Base-by-base conservation (phyloP, 2,329 filamentous ascomycete species). In the Davidsoniella eucalypti region DNA sequence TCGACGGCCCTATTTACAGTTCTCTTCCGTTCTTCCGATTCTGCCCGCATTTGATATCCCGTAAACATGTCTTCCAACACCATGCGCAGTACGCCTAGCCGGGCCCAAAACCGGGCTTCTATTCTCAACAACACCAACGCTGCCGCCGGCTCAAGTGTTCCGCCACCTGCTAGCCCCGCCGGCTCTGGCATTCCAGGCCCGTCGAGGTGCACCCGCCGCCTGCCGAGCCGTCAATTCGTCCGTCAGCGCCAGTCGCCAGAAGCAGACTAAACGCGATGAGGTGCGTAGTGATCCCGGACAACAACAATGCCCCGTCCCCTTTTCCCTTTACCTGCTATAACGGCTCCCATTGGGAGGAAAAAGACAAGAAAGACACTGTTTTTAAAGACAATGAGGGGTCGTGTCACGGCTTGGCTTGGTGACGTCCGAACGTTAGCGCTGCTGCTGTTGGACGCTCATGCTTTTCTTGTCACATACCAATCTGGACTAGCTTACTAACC, bases 181-280 rank as follows among this genome's bases (percentile, higher is more conserved):
- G 59, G 69, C 53, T 87, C 83, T 46, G 72, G 68, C 61, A 87
- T 87, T 61, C 83, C 58, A 75, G 84, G 59, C 84, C 84, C 43
- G 77, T 84, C 47, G 70, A 78, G 55, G 84, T 87, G 53, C 69
- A 72, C 52, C 62, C 62, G 38, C 67, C 73, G 57, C 69, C 71
- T 56, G 78, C 69, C 67, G 82, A 84, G 74, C 50, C 10, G 57
- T 66, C 51, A 67, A 63, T 56, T 84, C 86, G 50, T 80, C 84
- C 39, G 76, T 95, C 69, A 95, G 87, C 68, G 85, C 87, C 59
- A 96, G 90, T 67, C 80, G 92, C 62, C 85, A 92, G 66, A 95
- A 95, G 70, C 90, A 95, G 73, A 83, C 82, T 58, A 96, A 96
- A 71, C 82, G 88, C 67, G 92, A 98, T 81, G 92, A 98, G 84